Conservation (phyloP, 148 eudicot genomes). For the Chenopodium album region DNA sequence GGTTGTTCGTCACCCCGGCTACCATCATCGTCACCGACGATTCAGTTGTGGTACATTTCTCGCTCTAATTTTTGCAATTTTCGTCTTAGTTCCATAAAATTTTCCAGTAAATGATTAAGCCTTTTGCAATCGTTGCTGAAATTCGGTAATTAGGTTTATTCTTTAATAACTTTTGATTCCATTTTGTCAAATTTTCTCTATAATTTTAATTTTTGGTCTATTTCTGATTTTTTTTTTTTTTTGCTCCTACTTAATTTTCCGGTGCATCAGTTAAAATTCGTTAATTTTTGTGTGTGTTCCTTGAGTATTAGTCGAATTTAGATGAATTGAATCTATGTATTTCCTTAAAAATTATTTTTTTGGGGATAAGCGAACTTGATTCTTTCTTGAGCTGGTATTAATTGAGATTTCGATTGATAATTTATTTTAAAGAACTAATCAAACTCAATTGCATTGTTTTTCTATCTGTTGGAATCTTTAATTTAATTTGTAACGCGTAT, state of each 20-base stretch:
- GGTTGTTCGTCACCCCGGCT: constrained; percentile 9
- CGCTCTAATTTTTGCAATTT: not conserved
- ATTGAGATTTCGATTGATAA: not conserved
- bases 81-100: not conserved
- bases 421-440: not conserved
- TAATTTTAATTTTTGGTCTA: not conserved
- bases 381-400: not conserved
- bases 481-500: not conserved
- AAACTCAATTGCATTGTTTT: not conserved
- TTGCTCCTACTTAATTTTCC: not conserved
- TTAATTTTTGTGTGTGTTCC: not conserved
- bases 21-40: not conserved
- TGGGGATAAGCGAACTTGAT: not conserved
- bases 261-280: not conserved
- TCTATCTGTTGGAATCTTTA: not conserved
- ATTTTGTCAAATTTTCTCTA: not conserved
- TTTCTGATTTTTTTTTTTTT: not conserved
- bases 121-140: not conserved
- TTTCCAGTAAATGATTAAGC: not conserved
- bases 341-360: not conserved
- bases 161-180: not conserved
- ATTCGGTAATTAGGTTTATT: constrained; percentile 2
- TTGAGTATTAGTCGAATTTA: not conserved
- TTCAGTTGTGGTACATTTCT: not conserved
- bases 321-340: not conserved